Conservation (phyloP, 805 yeast species). For the Yarrowia bubula region DNA sequence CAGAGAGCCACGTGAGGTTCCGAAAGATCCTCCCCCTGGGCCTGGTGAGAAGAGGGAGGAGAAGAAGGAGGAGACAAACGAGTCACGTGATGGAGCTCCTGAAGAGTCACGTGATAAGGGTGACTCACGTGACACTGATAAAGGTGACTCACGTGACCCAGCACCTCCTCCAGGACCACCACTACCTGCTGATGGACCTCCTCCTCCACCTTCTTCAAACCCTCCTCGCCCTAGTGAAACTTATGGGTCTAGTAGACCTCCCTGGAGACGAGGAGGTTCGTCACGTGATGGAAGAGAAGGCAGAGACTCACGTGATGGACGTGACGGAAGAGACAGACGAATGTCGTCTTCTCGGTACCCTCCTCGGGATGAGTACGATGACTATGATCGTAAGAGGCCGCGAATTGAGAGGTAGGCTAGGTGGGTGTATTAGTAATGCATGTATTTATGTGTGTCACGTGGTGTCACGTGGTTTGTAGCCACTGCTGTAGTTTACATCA, state of each 20-base stretch:
- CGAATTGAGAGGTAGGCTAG: background rate
- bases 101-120: background rate
- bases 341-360: constrained; percentile 1
- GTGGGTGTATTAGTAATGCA: too few relatives aligned
- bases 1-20: background rate
- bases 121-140: background rate
- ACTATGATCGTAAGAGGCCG: background rate
- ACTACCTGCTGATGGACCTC: constrained; percentile 19
- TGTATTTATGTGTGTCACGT: too few relatives aligned
- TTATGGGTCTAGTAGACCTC: constrained; percentile 3
- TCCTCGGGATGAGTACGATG: background rate
- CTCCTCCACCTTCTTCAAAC: constrained; percentile 14
- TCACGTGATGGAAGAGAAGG: background rate
- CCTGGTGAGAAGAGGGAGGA: background rate
- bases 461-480: too few relatives aligned
- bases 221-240: constrained; percentile 14
- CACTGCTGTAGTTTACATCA: too few relatives aligned
- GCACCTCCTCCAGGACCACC: constrained; percentile 1
- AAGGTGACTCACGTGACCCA: background rate
- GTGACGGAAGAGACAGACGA: background rate
- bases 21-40: background rate
- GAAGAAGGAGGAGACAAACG: background rate
- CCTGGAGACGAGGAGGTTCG: background rate
- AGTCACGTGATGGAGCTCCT: background rate
- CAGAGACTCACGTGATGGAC: background rate